Conservation (phyloP, 371 early-diverging fungal genomes). For the Entomophthora muscae region DNA sequence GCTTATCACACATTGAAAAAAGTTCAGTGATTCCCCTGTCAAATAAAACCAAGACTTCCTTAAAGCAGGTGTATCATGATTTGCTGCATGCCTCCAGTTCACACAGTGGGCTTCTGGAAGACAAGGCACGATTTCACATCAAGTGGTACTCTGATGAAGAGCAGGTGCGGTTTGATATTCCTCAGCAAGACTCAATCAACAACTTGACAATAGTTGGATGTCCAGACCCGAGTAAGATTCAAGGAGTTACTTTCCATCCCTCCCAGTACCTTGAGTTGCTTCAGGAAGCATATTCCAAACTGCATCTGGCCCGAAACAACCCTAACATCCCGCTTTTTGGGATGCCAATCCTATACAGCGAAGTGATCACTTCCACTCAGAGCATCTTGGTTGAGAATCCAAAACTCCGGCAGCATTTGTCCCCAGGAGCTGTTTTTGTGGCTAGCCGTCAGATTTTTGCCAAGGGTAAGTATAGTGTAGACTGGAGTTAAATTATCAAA, state of each 20-base stretch:
- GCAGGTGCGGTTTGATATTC: background rate
- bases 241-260: background rate
- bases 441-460: constrained; percentile 64
- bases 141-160: background rate
- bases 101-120: background rate
- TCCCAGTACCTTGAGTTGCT: background rate
- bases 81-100: background rate
- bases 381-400: constrained; percentile 66
- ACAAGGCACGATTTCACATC: background rate
- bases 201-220: background rate
- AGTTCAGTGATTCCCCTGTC: background rate
- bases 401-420: constrained; percentile 14
- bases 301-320: background rate
- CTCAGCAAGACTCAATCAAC: background rate
- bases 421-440: constrained; percentile 54
- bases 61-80: background rate
- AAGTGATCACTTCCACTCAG: constrained; percentile 71
- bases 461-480: constrained; percentile 24
- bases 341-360: constrained; percentile 32
- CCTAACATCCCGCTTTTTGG: background rate
- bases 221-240: background rate
- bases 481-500: background rate
- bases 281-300: background rate
- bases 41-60: background rate
- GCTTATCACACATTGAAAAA: background rate